phyloP scores from a whole-genome alignment of 2,329 filamentous ascomycete species.

The Cadophora malorum region DNA sequence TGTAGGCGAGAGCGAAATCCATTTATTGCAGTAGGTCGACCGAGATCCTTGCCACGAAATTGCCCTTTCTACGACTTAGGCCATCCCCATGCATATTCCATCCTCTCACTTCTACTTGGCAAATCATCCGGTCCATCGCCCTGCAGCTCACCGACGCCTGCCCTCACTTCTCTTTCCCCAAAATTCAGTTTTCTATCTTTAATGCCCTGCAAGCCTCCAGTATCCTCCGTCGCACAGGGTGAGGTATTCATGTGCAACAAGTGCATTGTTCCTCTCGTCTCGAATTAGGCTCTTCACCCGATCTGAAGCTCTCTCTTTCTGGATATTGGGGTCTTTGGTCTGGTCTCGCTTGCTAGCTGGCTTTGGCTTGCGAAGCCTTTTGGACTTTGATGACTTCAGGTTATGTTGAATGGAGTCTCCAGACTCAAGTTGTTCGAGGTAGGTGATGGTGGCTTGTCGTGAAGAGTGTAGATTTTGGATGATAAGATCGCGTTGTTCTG shows the following conservation, averaged over 20 bases:
- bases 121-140: conserved; percentile 13
- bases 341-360: not conserved
- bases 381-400: not conserved
- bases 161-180: not conserved
- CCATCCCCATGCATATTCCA: conserved; percentile 7
- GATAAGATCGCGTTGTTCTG: not conserved
- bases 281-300: not conserved
- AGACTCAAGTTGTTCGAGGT: not conserved
- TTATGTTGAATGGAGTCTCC: not conserved
- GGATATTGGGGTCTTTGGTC: not conserved
- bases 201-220: not conserved
- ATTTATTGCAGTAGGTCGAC: not conserved
- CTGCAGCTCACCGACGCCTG: not conserved
- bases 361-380: conserved; percentile 2
- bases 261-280: not conserved
- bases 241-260: not conserved
- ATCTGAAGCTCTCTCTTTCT: conserved; percentile 11
- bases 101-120: not conserved
- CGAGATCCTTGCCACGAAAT: not conserved
- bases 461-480: not conserved
- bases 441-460: not conserved
- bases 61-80: not conserved
- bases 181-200: not conserved
- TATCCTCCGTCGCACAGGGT: not conserved
- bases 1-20: no score